phyloP scores from a whole-genome alignment of 495 filamentous ascomycete genomes.

The Penicillium ochrochloron region DNA sequence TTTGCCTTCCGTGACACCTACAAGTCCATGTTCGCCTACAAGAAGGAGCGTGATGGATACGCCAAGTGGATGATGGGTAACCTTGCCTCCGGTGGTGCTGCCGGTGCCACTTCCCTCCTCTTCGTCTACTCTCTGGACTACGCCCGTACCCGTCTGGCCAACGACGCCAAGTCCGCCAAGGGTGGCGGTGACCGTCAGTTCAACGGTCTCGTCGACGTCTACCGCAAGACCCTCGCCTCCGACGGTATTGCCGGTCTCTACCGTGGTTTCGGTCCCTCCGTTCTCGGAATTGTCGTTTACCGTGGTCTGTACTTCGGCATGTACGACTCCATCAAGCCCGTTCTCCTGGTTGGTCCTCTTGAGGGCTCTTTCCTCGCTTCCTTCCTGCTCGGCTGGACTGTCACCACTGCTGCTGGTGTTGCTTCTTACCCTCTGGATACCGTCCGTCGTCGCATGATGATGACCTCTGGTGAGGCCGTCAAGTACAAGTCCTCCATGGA shows the following conservation, averaged over 20 bases:
- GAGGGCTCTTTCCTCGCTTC: slow-evolving; percentile 99
- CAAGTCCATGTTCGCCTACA: slow-evolving; percentile 99
- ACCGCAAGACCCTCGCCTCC: slow-evolving; percentile 98
- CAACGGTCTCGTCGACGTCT: slow-evolving; percentile 98
- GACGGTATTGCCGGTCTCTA: slow-evolving; percentile 99
- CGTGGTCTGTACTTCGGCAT: slow-evolving; percentile 99
- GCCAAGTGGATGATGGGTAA: slow-evolving; percentile 99
- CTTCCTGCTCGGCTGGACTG: slow-evolving; percentile 97
- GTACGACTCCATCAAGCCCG: slow-evolving; percentile 99
- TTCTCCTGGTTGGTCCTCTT: slow-evolving; percentile 88
- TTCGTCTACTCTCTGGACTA: slow-evolving; percentile 99
- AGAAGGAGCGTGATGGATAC: slow-evolving; percentile 99
- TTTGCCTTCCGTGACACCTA: slow-evolving; percentile 99
- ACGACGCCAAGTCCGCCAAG: slow-evolving; percentile 99
- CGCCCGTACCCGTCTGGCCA: slow-evolving; percentile 99
- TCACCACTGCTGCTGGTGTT: slow-evolving; percentile 99
- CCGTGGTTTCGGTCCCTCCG: slow-evolving; percentile 99
- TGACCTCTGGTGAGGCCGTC: slow-evolving; percentile 95
- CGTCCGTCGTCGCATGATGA: slow-evolving; percentile 99
- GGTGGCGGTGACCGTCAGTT: slow-evolving; percentile 95
- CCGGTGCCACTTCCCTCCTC: slow-evolving; percentile 98
- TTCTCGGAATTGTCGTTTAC: slow-evolving; percentile 98
- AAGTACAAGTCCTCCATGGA: slow-evolving; percentile 97
- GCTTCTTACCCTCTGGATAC: slow-evolving; percentile 99
- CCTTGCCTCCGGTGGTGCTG: slow-evolving; percentile 99